A percentile compares a stretch with the other conserved stretches of the same genome.
Conservation (phyloP, 495 filamentous ascomycete genomes). For the Alectoria sarmentosa region DNA sequence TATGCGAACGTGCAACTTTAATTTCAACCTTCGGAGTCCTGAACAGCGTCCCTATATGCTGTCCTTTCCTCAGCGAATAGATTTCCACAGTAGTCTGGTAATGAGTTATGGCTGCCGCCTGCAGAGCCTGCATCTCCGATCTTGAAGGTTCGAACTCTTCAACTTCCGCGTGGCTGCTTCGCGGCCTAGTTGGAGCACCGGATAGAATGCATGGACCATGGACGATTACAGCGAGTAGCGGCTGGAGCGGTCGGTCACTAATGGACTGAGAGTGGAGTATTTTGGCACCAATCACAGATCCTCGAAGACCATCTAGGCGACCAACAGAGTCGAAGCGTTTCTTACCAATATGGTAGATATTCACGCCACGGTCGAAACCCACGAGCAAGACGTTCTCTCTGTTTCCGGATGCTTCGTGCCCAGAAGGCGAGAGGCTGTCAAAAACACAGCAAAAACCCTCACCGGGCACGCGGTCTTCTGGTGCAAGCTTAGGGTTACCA, state of each 20-base stretch:
- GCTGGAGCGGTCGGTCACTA: constrained; percentile 41
- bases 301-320: constrained; percentile 65
- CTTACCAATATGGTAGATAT: constrained; percentile 63
- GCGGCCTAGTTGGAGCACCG: constrained; percentile 26
- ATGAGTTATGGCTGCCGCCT: constrained; percentile 32
- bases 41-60: constrained; percentile 62
- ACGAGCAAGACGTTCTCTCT: constrained; percentile 64
- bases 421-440: constrained; percentile 52
- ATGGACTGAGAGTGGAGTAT: constrained; percentile 54
- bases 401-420: constrained; percentile 41
- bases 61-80: constrained; percentile 65
- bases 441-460: constrained; percentile 75
- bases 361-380: constrained; percentile 67
- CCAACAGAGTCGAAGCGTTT: constrained; percentile 57
- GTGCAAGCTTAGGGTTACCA: constrained; percentile 29
- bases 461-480: constrained; percentile 46
- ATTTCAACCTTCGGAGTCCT: constrained; percentile 35
- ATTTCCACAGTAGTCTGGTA: constrained; percentile 85
- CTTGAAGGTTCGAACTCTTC: constrained; percentile 25
- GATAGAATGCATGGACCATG: constrained; percentile 58
- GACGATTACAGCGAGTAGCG: constrained; percentile 66
- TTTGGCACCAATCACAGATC: constrained; percentile 75
- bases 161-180: constrained; percentile 15
- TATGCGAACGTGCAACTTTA: constrained; percentile 28
- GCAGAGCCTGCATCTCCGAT: constrained; percentile 24